Conservation (phyloP, 2,329 filamentous ascomycete genomes). For the Metarhizium anisopliae region DNA sequence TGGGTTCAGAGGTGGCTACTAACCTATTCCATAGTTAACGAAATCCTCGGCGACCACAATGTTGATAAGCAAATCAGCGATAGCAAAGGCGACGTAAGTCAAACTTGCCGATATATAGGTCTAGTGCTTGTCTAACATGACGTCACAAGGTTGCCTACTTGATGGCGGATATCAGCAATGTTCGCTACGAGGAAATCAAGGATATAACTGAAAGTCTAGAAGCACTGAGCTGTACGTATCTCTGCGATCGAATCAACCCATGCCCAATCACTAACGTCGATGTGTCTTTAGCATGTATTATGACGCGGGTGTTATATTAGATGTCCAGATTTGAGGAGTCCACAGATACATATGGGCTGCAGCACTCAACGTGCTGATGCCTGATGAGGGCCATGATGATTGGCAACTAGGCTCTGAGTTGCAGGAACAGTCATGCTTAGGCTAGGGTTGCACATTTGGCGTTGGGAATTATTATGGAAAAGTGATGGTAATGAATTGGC, state of each 20-base stretch:
- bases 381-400: neutral
- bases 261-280: neutral
- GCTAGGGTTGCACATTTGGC: neutral
- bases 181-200: constrained; percentile 73
- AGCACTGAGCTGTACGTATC: constrained; percentile 61
- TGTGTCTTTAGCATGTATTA: constrained; percentile 28
- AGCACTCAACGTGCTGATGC: constrained; percentile 4
- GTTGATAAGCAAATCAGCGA: constrained; percentile 99
- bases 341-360: neutral
- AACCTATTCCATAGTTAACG: constrained; percentile 57
- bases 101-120: neutral
- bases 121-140: neutral
- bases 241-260: neutral
- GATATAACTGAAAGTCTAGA: constrained; percentile 79
- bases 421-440: neutral
- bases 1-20: neutral
- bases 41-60: constrained; percentile 89
- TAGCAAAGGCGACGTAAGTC: constrained; percentile 72
- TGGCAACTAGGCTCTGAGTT: neutral
- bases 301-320: constrained; percentile 39
- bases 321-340: neutral
- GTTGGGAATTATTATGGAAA: neutral
- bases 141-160: constrained; percentile 67
- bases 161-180: constrained; percentile 93
- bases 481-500: neutral